Conservation (phyloP, 495 filamentous ascomycete species). For the Rostrohypoxylon terebratum region DNA sequence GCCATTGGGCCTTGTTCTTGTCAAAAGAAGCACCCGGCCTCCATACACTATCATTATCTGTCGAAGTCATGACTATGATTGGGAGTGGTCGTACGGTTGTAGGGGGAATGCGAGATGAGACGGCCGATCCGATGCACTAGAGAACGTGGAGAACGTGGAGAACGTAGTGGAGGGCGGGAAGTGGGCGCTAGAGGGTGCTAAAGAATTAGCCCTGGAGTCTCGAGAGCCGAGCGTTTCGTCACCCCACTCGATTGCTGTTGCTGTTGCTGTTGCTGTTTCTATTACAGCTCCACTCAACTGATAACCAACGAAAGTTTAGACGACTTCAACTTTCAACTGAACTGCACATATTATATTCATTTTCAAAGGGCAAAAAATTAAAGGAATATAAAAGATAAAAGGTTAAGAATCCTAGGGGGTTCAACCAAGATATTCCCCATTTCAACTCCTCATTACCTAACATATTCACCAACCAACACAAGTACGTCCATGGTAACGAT, state of each 20-base stretch:
- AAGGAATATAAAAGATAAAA: not conserved
- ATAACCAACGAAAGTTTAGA: not conserved
- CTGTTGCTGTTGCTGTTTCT: not conserved
- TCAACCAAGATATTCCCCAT: not conserved
- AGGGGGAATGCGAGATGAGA: too few species aligned
- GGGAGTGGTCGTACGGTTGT: not conserved
- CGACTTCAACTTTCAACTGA: not conserved
- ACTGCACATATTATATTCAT: not conserved
- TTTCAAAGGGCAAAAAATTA: not conserved
- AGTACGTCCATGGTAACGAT: not conserved
- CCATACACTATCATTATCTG: slow-evolving; percentile 8
- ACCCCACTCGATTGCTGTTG: not conserved
- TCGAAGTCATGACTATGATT: not conserved
- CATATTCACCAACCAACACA: too few species aligned
- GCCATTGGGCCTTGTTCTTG: slow-evolving; percentile 35
- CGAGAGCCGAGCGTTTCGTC: not conserved
- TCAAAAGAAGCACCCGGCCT: slow-evolving; percentile 14
- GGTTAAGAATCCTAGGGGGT: not conserved
- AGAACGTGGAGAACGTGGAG: not conserved
- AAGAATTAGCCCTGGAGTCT: not conserved
- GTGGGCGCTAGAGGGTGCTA: not conserved
- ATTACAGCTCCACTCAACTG: too few species aligned
- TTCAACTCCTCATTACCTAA: not conserved
- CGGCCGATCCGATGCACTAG: not conserved
- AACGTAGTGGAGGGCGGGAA: not conserved